Evolutionary conservation across 2,329 filamentous ascomycete genomes (phyloP), one percentile per base, ranked within the genome.

Genomic region (Pseudogymnoascus sp.): DNA sequence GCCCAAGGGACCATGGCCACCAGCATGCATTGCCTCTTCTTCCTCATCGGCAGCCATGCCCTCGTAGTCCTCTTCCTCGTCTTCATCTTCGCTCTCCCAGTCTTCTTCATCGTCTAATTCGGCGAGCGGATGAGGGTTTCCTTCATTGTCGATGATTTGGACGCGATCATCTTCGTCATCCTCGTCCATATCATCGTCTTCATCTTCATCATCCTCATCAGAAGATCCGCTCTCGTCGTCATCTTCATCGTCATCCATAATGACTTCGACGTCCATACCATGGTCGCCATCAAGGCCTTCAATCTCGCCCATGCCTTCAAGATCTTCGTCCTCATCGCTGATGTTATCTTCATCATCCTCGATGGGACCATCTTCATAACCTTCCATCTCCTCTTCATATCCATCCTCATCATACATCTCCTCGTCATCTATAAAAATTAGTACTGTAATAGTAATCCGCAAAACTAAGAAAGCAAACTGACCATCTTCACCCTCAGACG

Each of bases 391-490:
- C 39, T 96, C 86, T 21, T 83, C 92, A 69, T 92, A 93, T 65
- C 91, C 90, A 63, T 93, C 91, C 66, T 95, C 92, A 61, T 92
- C 90, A 69, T 96, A 96, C 90, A 96, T 95, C 70, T 95, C 92
- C 69, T 93, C 90, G 64, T 93, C 90, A 57, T 92, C 92, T 66
- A 85, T 82, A 66, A 60, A 75, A 77, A 21, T 80, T 77, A 54
- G 64, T 63, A 60, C 13, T 21, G 64, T 63, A 61, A 11, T 25
- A 1, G n/a, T 14, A 62, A 62, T 25, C 11, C 19, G 13, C 39
- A 37, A 7, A 6, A 14, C n/a, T 11, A 23, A 23, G 25, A 11
- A 31, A 11, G 48, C 25, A 60, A 60, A 68, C 75, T 66, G 75
- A 82, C 80, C 87, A 65, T 90, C 86, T 65, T 88, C 88, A 14